Percentiles rank a stretch among this genome's conserved stretches.
These are phyloP conservation scores for Nigrospora oryzae DNA, from an alignment of 2,329 filamentous ascomycete genomes.

Conservation along the genomic window DNA sequence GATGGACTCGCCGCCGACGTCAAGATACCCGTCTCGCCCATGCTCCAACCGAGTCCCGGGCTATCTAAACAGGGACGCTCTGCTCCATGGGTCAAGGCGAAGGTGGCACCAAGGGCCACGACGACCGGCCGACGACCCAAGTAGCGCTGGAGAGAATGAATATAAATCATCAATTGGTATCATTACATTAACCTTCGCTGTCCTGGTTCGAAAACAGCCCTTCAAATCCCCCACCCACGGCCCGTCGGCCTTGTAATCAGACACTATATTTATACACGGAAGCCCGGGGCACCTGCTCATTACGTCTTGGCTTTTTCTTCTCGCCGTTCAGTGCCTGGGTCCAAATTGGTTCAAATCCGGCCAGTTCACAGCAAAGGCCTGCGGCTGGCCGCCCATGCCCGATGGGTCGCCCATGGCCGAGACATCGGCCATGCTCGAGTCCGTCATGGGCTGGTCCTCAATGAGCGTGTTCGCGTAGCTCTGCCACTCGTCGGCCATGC, in stretches of 20 bases:
- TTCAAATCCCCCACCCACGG: background rate
- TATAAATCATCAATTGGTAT: slow-evolving; percentile 2
- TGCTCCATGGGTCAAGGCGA: no score
- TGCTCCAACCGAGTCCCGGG: no score
- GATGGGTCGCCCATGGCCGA: background rate
- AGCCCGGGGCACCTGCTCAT: background rate
- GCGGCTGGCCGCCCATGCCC: background rate
- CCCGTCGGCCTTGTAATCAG: background rate
- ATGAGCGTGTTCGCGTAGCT: slow-evolving; percentile 4
- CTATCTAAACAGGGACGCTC: no score
- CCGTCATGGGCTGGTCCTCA: slow-evolving; percentile 6
- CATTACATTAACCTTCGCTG: slow-evolving; percentile 2
- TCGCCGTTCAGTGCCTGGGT: background rate
- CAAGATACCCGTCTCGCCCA: no score
- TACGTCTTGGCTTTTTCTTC: background rate
- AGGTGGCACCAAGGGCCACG: no score
- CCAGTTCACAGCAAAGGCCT: slow-evolving; percentile 5
- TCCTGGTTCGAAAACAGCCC: background rate
- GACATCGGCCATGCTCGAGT: background rate
- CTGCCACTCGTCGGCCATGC: slow-evolving; percentile 6
- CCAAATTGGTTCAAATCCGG: slow-evolving; percentile 4
- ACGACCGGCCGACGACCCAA: no score
- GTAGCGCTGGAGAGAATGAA: no score
- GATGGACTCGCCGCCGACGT: no score
- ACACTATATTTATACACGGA: slow-evolving; percentile 2